Conservation (phyloP, 2,329 filamentous ascomycete genomes). For the Colletotrichum lentis region DNA sequence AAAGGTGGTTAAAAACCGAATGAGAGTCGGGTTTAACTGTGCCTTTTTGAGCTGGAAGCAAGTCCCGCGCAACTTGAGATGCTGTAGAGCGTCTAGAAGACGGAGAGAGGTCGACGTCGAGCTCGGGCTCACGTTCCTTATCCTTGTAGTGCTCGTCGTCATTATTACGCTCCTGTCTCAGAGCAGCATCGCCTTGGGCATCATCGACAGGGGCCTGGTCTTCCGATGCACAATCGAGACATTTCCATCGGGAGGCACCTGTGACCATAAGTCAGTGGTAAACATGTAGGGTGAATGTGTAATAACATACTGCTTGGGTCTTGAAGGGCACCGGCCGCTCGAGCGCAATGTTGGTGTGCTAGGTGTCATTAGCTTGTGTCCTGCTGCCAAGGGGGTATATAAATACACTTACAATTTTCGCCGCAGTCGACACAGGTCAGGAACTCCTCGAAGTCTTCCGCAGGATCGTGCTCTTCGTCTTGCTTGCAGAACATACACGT, state of each 20-base stretch:
- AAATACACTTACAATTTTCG: constrained; percentile 75
- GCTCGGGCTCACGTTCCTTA: constrained; percentile 1
- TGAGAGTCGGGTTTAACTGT: constrained; percentile 73
- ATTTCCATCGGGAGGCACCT: constrained; percentile 60
- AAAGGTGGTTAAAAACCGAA: constrained; percentile 78
- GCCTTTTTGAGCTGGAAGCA: constrained; percentile 74
- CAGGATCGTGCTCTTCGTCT: constrained; percentile 83
- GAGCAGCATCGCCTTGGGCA: neutral
- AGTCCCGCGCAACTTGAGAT: constrained; percentile 73
- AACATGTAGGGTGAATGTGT: constrained; percentile 12
- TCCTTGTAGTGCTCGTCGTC: constrained; percentile 2
- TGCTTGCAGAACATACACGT: constrained; percentile 78
- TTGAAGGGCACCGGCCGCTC: constrained; percentile 66
- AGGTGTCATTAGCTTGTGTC: constrained; percentile 53
- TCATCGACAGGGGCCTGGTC: neutral
- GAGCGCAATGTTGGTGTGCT: constrained; percentile 93
- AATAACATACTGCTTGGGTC: constrained; percentile 60
- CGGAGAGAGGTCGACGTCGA: constrained; percentile 45
- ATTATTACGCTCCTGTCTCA: neutral
- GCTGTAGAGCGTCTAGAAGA: constrained; percentile 64
- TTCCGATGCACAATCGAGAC: constrained; percentile 54
- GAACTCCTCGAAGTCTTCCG: constrained; percentile 81
- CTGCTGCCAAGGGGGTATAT: neutral
- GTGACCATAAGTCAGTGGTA: neutral
- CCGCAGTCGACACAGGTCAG: constrained; percentile 80